Evolutionary conservation across 2,329 filamentous ascomycete species (phyloP), one percentile per base, ranked within the genome.

Genomic region (Fusarium globosum): DNA sequence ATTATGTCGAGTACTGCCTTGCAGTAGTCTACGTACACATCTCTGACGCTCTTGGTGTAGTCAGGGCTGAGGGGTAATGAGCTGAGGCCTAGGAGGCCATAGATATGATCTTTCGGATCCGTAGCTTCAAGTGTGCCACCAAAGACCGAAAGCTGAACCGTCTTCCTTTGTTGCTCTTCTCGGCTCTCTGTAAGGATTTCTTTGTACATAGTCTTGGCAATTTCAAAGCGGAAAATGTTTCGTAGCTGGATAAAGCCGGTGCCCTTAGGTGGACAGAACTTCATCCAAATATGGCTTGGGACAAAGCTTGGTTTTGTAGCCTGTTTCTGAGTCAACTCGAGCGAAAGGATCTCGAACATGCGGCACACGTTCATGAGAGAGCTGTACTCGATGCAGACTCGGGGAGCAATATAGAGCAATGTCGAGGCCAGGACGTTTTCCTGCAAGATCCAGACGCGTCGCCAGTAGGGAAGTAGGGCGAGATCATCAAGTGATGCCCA

Each of bases 241-340:
- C 58, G 38, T 13, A 61, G 13, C 4, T 41, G n/a, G 9, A 61
- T 43, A 8, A 57, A 61, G 11, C 48, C 58, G 10, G 49, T 61
- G 5, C 36, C 28, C 4, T 20, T 41, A 0, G 58, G 58, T 28
- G 58, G 48, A 11, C 28, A 42, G 12, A 61, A 61, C 7, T 36
- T 57, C 20, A 56, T 33, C 58, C 58, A 61, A 21, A 61, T 57
- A 33, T 61, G 58, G 13, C 18, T 61, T 28, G 58, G 58, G n/a
- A 57, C 20, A 28, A 43, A 61, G 7, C 35, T 33, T 12, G 58
- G 58, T 11, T 57, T 61, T 11, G 39, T 41, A 1, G 2, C 38
- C 14, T 30, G 26, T 5, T 42, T 21, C 20, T 20, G 9, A n/a
- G 3, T 43, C 7, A 61, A 16, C 9, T 35, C n/a, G 7, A 15